Evolutionary conservation across 2,329 filamentous ascomycete genomes (phyloP).

Genomic region (Alternaria sp.): DNA sequence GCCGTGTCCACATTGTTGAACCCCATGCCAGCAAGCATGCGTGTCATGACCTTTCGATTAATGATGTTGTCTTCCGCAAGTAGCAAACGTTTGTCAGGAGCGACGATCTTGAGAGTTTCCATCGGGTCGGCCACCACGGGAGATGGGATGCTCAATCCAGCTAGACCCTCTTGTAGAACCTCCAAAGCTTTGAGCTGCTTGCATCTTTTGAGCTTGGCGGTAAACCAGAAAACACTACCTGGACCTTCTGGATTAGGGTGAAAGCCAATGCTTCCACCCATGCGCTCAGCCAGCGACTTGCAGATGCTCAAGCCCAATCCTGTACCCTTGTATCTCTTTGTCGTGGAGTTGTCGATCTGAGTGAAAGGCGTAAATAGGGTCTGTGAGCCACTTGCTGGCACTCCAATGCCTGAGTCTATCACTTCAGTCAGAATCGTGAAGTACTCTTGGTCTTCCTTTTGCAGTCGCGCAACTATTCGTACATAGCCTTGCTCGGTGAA

Average conservation of each 20-base stretch:
- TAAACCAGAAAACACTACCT: constrained; percentile 62
- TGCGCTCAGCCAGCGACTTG: constrained; percentile 62
- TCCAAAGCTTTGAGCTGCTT: constrained; percentile 26
- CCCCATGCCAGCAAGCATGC: constrained; percentile 52
- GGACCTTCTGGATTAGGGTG: constrained; percentile 53
- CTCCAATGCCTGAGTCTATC: constrained; percentile 62
- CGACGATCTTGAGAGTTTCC: constrained; percentile 29
- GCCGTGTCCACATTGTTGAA: constrained; percentile 47
- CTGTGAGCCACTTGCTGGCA: constrained; percentile 53
- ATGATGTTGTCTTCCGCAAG: constrained; percentile 58
- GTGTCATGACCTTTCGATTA: constrained; percentile 56
- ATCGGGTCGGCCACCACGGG: constrained; percentile 18
- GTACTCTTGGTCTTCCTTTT: constrained; percentile 50
- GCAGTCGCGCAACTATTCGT: constrained; percentile 51
- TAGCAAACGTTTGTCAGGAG: constrained; percentile 38
- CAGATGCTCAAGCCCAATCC: constrained; percentile 65
- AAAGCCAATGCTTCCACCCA: constrained; percentile 61
- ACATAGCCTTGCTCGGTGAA: constrained; percentile 65
- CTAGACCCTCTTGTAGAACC: constrained; percentile 16
- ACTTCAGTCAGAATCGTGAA: constrained; percentile 61
- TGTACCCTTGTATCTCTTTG: constrained; percentile 62
- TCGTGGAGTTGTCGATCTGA: constrained; percentile 61
- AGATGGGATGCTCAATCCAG: constrained; percentile 9
- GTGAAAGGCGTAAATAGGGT: constrained; percentile 64
- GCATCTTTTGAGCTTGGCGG: constrained; percentile 44